A percentile compares a stretch with the other conserved stretches of the same genome.
phyloP scores from a whole-genome alignment of 2,329 filamentous ascomycete species.

The Coniochaeta pulveracea region DNA sequence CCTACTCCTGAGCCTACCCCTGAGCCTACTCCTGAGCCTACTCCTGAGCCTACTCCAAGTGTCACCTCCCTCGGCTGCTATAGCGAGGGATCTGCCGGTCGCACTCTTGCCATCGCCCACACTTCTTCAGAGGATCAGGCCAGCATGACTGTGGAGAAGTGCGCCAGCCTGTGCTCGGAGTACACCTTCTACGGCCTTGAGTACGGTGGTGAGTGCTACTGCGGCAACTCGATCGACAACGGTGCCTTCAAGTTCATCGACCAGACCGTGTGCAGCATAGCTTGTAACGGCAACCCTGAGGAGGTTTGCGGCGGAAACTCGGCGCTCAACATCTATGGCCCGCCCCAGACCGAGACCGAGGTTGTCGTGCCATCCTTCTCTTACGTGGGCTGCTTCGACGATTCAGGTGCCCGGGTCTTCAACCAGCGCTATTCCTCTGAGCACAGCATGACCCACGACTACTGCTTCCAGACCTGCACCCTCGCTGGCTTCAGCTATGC shows the following conservation, averaged over 20 bases:
- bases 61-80: background rate
- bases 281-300: background rate
- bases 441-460: conserved; percentile 11
- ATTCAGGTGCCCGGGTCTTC: background rate
- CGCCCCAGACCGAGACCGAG: background rate
- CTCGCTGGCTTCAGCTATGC: conserved; percentile 9
- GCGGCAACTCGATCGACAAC: background rate
- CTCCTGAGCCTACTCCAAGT: no score
- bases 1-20: no score
- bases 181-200: conserved; percentile 1
- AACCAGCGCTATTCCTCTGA: conserved; percentile 6
- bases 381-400: background rate
- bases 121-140: background rate
- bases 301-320: conserved; percentile 1
- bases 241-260: background rate
- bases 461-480: conserved; percentile 11
- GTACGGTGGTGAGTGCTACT: conserved; percentile 1
- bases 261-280: background rate
- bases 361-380: background rate
- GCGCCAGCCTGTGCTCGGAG: background rate
- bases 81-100: background rate
- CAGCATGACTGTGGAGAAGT: background rate
- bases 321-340: conserved; percentile 3
- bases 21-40: no score
- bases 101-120: background rate